phyloP scores from a whole-genome alignment of 2,329 filamentous ascomycete species.

The Trichophyton simii region DNA sequence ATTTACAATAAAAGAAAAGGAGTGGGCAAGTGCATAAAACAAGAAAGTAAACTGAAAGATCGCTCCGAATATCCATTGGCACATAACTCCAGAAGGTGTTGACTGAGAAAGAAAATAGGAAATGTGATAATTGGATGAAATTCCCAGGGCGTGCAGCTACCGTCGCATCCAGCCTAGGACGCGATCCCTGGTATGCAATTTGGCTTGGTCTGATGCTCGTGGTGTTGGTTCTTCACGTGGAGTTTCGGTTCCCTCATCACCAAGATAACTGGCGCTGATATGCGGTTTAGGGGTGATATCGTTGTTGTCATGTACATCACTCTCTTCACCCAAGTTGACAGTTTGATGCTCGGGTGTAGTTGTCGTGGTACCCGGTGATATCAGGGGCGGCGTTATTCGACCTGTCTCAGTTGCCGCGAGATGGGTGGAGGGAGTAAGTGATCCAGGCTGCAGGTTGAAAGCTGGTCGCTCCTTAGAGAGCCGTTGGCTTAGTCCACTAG shows the following conservation, averaged over 20 bases:
- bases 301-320: constrained; percentile 2
- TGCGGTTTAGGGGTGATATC: constrained; percentile 10
- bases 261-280: not conserved
- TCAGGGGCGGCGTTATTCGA: constrained; percentile 1
- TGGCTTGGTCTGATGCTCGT: constrained; percentile 9
- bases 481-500: not conserved
- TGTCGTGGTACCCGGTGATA: constrained; percentile 12
- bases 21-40: not conserved
- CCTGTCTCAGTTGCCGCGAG: not conserved
- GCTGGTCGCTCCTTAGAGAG: not conserved
- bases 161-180: constrained; percentile 14
- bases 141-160: not conserved
- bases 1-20: not conserved
- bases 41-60: not conserved
- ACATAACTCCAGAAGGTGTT: constrained; percentile 1
- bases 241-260: not conserved
- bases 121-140: not conserved
- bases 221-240: constrained; percentile 7
- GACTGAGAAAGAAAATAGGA: not conserved
- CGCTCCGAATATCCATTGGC: constrained; percentile 5
- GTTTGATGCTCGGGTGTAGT: constrained; percentile 13
- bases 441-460: not conserved
- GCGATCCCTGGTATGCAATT: constrained; percentile 9
- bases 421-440: constrained; percentile 3
- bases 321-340: not conserved